Evolutionary conservation across 2,329 filamentous ascomycete genomes (phyloP).

Genomic region (Cercospora sesami): DNA sequence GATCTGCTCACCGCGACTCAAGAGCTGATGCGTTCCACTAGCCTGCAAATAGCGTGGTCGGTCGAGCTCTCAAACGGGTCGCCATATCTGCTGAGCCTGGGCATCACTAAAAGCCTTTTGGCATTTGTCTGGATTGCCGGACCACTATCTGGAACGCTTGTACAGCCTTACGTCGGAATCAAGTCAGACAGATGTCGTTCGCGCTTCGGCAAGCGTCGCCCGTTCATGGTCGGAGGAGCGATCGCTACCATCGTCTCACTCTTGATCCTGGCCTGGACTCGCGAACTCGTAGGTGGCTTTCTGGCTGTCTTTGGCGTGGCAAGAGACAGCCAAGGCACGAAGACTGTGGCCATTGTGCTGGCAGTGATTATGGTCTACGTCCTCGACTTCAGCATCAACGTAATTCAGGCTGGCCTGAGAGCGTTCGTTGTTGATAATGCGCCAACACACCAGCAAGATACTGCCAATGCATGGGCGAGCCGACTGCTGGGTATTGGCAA

Average conservation of each 20-base stretch:
- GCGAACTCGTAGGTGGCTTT: conserved; percentile 61
- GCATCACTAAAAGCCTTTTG: conserved; percentile 54
- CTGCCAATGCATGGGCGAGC: conserved; percentile 91
- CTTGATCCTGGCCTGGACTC: conserved; percentile 53
- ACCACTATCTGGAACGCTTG: conserved; percentile 54
- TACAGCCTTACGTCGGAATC: conserved; percentile 57
- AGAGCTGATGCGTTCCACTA: conserved; percentile 30
- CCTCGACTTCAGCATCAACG: conserved; percentile 93
- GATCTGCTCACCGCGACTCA: neutral
- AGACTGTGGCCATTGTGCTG: conserved; percentile 67
- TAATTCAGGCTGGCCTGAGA: conserved; percentile 85
- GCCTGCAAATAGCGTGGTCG: conserved; percentile 92
- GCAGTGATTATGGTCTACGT: conserved; percentile 87
- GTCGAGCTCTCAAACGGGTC: conserved; percentile 93
- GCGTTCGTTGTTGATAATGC: conserved; percentile 93
- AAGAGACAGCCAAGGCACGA: conserved; percentile 63
- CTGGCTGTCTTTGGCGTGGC: conserved; percentile 70
- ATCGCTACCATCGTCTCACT: conserved; percentile 52
- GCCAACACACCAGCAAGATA: conserved; percentile 88
- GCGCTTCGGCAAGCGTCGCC: conserved; percentile 52
- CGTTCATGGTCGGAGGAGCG: conserved; percentile 55
- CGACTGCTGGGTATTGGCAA: conserved; percentile 84
- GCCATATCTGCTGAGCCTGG: conserved; percentile 55
- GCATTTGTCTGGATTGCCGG: conserved; percentile 59
- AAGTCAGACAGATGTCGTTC: conserved; percentile 54